Evolutionary conservation across 2,329 filamentous ascomycete genomes (phyloP), one percentile per base, ranked within the genome.

Genomic region (Fusarium abutilonis): DNA sequence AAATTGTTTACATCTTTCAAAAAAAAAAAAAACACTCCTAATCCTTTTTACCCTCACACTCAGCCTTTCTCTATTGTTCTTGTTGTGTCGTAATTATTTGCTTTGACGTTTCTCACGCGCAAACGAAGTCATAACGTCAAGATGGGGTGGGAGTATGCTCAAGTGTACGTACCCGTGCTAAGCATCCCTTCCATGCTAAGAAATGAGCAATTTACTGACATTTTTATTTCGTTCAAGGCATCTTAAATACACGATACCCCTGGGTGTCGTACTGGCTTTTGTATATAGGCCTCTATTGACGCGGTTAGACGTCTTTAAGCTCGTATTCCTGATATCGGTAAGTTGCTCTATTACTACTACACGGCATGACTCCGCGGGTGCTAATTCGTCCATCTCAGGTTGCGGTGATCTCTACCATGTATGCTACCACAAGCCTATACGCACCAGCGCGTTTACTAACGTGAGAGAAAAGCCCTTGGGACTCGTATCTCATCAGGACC

Each of bases 401-500:
- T 63, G 88, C 89, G 17, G 86, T 92, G 43, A 68, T 81, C 23
- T 84, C 89, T 4, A 91, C 90, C 0, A 86, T 89, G 63, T 66
- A 55, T 46, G 63, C 48, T 14, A 14, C 11, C 5, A 2, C 3
- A 21, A 9, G 9, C 9, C 10, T 5, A 9, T 4, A 17, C 8
- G 9, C 3, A 6, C 21, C 19, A 32, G 6, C 9, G 39, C 0
- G 0, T 15, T 9, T 28, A 29, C 40, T 57, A 31, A 53, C 26
- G n/a, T 29, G 1, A 29, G 2, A 19, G 2, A 23, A 15, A 15
- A 66, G 63, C 23, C 90, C 90, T 29, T 93, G 89, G 89, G 89
- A 92, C 69, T 89, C 88, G 9, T 91, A 91, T 73, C 81, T 92
- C 36, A 89, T 93, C 66, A 83, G 82, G 63, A 84, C 80, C 50